Conservation (phyloP, 1,284 basidiomycete species). For the Ceratorhiza oryzae-sativae region DNA sequence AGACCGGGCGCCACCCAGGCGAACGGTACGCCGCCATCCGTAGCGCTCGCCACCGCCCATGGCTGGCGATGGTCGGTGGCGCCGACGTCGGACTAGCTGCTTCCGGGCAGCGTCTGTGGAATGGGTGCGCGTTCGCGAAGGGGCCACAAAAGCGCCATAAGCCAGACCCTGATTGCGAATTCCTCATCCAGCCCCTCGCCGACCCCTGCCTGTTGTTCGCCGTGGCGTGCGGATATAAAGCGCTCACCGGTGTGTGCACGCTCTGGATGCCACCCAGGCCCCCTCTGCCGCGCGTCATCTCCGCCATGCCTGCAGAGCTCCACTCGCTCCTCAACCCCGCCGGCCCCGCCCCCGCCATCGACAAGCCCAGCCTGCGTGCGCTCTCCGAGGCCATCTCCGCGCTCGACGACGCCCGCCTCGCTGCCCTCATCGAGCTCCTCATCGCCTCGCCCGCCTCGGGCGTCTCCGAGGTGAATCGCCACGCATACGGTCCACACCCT, state of each 20-base stretch:
- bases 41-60: neutral
- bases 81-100: neutral
- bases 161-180: neutral
- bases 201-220: neutral
- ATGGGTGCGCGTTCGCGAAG: too few species aligned
- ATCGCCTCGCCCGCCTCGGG: conserved; percentile 12
- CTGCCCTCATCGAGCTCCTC: conserved; percentile 19
- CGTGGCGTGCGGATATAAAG: neutral
- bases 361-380: conserved; percentile 27
- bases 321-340: conserved; percentile 24
- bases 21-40: neutral
- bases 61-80: neutral
- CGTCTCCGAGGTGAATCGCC: conserved; percentile 14
- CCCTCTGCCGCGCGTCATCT: too few species aligned
- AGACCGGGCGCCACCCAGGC: neutral
- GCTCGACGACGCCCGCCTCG: neutral
- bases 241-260: neutral
- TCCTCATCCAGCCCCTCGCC: neutral
- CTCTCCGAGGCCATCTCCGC: conserved; percentile 14
- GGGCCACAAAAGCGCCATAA: neutral
- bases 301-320: conserved; percentile 24
- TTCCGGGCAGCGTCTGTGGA: neutral
- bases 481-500: neutral
- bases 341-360: conserved; percentile 28
- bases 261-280: neutral